A percentile compares a stretch with the other conserved stretches of the same genome.
phyloP scores from a whole-genome alignment of 2,329 filamentous ascomycete species.

The Akanthomyces uredinophilus region DNA sequence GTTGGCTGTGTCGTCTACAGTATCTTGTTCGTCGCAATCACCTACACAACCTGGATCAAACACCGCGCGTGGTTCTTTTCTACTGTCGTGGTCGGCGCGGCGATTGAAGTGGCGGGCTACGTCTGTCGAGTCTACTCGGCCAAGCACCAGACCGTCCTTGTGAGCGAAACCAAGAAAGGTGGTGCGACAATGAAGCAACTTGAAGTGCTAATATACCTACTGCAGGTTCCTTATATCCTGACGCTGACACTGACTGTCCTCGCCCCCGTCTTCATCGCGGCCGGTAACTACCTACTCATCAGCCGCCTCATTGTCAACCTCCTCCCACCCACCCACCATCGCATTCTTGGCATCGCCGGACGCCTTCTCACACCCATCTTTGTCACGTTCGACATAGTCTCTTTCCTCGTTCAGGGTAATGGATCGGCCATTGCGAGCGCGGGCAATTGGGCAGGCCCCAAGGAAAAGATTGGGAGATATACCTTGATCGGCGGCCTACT shows the following conservation, averaged over 20 bases:
- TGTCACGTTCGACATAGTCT: slow-evolving; percentile 39
- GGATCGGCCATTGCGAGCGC: slow-evolving; percentile 40
- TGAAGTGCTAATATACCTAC: neutral
- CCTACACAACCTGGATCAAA: slow-evolving; percentile 37
- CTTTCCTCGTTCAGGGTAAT: slow-evolving; percentile 39
- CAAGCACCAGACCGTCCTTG: slow-evolving; percentile 30
- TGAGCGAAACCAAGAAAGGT: slow-evolving; percentile 17
- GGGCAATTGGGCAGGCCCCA: slow-evolving; percentile 36
- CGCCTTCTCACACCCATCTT: slow-evolving; percentile 40
- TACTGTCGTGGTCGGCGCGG: slow-evolving; percentile 36
- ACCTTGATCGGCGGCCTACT: slow-evolving; percentile 38
- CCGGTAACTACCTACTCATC: slow-evolving; percentile 47
- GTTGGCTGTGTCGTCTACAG: slow-evolving; percentile 37
- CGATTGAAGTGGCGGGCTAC: slow-evolving; percentile 39
- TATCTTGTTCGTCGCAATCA: slow-evolving; percentile 32
- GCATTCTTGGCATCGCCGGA: slow-evolving; percentile 32
- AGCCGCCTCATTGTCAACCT: slow-evolving; percentile 39
- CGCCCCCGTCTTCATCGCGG: slow-evolving; percentile 44
- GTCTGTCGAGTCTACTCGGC: slow-evolving; percentile 32
- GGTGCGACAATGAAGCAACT: neutral
- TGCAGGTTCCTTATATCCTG: slow-evolving; percentile 32
- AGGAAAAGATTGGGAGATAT: slow-evolving; percentile 33
- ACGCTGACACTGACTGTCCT: slow-evolving; percentile 40
- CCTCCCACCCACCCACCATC: slow-evolving; percentile 29
- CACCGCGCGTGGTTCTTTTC: slow-evolving; percentile 40